Conservation (phyloP, 1,139 yeast genomes). For the Pichia sp. region DNA sequence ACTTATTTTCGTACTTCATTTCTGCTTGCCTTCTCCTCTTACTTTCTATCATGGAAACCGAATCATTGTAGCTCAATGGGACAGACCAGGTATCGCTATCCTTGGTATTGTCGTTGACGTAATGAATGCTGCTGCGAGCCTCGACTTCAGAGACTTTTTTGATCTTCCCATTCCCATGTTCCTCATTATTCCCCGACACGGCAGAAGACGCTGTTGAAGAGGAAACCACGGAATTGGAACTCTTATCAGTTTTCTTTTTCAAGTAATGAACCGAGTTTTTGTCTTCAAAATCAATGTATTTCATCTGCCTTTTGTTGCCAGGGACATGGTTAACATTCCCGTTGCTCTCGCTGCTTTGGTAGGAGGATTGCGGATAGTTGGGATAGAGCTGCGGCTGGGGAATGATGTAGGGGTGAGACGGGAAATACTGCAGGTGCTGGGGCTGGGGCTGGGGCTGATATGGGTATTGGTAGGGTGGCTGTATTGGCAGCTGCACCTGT, state of each 20-base stretch:
- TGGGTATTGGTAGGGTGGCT: conserved; percentile 1
- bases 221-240: conserved; percentile 1
- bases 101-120: not conserved
- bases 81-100: conserved; percentile 14
- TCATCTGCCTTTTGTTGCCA: not conserved
- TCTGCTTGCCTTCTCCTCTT: conserved; percentile 5
- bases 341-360: not conserved
- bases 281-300: conserved; percentile 14
- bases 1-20: not conserved
- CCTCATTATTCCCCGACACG: not conserved
- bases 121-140: not conserved
- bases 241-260: not conserved
- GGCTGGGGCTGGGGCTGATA: too few relatives aligned
- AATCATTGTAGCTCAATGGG: conserved; percentile 20
- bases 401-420: not conserved
- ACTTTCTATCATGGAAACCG: conserved; percentile 16
- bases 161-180: not conserved
- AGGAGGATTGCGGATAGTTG: not conserved
- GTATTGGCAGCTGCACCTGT: not conserved
- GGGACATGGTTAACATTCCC: not conserved
- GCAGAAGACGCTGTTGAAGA: not conserved
- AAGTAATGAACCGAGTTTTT: conserved; percentile 9
- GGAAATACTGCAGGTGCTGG: not conserved
- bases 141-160: not conserved
- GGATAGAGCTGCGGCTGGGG: not conserved